Evolutionary conservation across 495 filamentous ascomycete species (phyloP).

Genomic region (Penicillium desertorum): DNA sequence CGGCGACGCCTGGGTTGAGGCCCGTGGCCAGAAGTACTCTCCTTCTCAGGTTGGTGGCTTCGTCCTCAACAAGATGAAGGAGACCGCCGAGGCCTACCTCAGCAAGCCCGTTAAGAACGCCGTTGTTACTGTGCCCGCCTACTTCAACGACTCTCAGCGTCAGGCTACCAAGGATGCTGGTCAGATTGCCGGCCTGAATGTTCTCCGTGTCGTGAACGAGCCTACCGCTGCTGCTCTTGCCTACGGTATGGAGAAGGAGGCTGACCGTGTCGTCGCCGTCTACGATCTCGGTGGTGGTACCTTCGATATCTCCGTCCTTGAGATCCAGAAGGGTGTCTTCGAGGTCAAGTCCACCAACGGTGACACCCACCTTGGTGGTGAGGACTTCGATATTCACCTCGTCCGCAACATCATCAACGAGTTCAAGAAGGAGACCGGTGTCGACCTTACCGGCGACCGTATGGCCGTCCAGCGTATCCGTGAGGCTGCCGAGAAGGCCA

Average conservation of each 20-base stretch:
- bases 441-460: constrained; percentile 88
- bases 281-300: constrained; percentile 99
- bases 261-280: constrained; percentile 86
- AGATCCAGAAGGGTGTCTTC: constrained; percentile 97
- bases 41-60: constrained; percentile 98
- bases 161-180: constrained; percentile 98
- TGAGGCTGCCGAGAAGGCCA: constrained; percentile 99
- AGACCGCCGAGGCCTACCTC: constrained; percentile 90
- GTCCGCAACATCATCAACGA: constrained; percentile 92
- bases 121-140: constrained; percentile 93
- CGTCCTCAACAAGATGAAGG: constrained; percentile 97
- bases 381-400: constrained; percentile 96
- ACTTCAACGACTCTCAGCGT: constrained; percentile 98
- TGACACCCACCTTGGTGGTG: constrained; percentile 96
- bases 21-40: constrained; percentile 95
- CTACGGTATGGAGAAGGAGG: constrained; percentile 93
- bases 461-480: constrained; percentile 99
- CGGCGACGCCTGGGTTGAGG: constrained; percentile 96
- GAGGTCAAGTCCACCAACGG: constrained; percentile 99
- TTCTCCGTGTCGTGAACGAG: constrained; percentile 96
- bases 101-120: constrained; percentile 89
- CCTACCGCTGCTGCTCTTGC: constrained; percentile 92
- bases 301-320: constrained; percentile 96
- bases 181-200: constrained; percentile 92
- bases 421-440: constrained; percentile 94